These are phyloP conservation scores for Candida dajiaensis DNA, from an alignment of 805 yeast genomes.

Conservation along the genomic window DNA sequence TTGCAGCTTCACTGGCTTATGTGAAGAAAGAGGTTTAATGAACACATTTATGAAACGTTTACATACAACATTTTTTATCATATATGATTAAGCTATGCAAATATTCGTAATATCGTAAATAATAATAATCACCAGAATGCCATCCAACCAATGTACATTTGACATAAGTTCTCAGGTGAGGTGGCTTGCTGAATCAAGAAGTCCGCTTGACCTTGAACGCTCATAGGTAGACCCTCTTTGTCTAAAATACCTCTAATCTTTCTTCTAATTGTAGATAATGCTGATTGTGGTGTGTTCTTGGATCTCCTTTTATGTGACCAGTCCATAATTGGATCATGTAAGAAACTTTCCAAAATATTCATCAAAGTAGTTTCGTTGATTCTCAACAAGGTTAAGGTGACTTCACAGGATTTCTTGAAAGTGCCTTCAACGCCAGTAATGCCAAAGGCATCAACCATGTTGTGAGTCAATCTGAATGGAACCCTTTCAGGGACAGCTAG, in stretches of 20 bases:
- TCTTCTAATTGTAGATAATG: constrained; percentile 64
- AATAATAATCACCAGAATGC: constrained; percentile 45
- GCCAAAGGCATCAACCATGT: constrained; percentile 86
- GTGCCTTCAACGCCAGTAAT: constrained; percentile 86
- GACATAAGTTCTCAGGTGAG: constrained; percentile 60
- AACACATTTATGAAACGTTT: neutral
- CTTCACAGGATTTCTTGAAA: constrained; percentile 80
- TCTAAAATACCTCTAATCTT: constrained; percentile 81
- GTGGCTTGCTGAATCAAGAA: constrained; percentile 79
- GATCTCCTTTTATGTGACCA: constrained; percentile 48
- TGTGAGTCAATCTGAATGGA: constrained; percentile 87
- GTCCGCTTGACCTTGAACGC: constrained; percentile 91
- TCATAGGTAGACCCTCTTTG: constrained; percentile 78
- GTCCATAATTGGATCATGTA: constrained; percentile 88
- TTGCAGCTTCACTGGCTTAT: neutral
- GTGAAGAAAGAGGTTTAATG: neutral
- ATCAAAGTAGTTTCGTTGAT: constrained; percentile 76
- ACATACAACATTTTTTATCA: neutral
- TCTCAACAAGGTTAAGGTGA: constrained; percentile 66
- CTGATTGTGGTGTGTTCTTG: constrained; percentile 51
- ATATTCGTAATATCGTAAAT: neutral
- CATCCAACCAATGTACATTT: constrained; percentile 95
- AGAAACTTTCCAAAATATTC: constrained; percentile 87
- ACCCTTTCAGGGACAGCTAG: constrained; percentile 86
- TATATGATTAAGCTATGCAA: neutral